A percentile compares a stretch with the other conserved stretches of the same genome.
Conservation (phyloP, 352 stramenopile genomes). For the Globisporangium mamillatum region DNA sequence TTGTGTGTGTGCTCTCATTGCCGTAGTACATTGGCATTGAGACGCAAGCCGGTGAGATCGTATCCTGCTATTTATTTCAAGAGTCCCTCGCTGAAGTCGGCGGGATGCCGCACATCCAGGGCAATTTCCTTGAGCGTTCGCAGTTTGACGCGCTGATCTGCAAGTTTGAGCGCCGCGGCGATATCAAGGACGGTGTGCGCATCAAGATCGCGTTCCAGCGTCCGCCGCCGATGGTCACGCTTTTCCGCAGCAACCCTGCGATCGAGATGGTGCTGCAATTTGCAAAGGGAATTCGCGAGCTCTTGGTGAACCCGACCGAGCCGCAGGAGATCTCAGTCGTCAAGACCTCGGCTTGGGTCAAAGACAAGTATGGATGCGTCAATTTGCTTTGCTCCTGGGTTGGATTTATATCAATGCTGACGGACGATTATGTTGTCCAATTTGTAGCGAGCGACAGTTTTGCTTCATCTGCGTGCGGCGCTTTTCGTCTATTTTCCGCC, state of each 20-base stretch:
- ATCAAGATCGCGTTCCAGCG: conserved; percentile 88
- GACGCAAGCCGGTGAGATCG: conserved; percentile 67
- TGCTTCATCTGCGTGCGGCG: conserved; percentile 79
- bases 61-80: conserved; percentile 84
- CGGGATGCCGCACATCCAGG: conserved; percentile 79
- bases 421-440: conserved; percentile 10
- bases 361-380: conserved; percentile 61
- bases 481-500: conserved; percentile 83
- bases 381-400: background rate
- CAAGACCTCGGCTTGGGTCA: conserved; percentile 79
- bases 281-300: conserved; percentile 68
- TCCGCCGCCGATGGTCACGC: conserved; percentile 69
- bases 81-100: conserved; percentile 80
- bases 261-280: conserved; percentile 84
- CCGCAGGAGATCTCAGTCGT: conserved; percentile 79
- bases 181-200: conserved; percentile 73
- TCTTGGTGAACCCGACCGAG: conserved; percentile 77
- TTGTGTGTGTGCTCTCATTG: conserved; percentile 5
- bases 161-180: conserved; percentile 78
- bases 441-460: conserved; percentile 61
- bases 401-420: background rate
- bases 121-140: conserved; percentile 74
- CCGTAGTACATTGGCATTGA: conserved; percentile 81
- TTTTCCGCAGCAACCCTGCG: conserved; percentile 81
- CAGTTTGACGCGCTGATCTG: conserved; percentile 84